Base-by-base conservation (phyloP, 2,329 filamentous ascomycete species). In the Fusarium sp. region DNA sequence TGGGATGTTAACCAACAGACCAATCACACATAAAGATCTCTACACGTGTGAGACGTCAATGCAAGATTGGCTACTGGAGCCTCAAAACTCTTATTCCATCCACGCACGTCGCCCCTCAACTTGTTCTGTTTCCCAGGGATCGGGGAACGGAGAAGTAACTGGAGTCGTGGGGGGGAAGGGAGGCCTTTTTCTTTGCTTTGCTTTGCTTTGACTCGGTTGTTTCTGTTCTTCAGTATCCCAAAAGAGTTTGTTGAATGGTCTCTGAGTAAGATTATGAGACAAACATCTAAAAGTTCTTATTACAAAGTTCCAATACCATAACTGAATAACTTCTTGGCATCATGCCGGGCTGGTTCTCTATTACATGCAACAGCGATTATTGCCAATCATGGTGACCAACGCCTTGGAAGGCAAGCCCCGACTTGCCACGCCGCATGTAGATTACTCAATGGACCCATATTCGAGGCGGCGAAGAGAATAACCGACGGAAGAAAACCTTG, bases 61-160 rank as follows among this genome's bases (percentile, higher is more conserved):
- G 53, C 56, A 38, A 73, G 69, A 73, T 73, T 73, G 71, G 71
- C 62, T 73, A 62, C 62, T 59, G 65, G 67, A 58, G 47, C 26
- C 44, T 57, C 36, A 42, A 40, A 34, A 34, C 23, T 38, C 28
- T 33, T 36, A 26, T 37, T 28, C 23, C 6, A 23, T 23, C 23
- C 23, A 6, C 23, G 23, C 16, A 49, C 47, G 5, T 18, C 47
- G n/a, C 20, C 42, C 30, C 18, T 34, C 45, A 28, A 49, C 58
- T 62, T 34, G 26, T 52, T 23, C 13, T 26, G 28, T 33, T 54
- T 34, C 30, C 30, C 37, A 37, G 37, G 41, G 6, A 23, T 30
- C 9, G 41, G 41, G 46, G 31, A 36, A 23, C 23, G 5, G 23
- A 23, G 46, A 16, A 47, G 44, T 46, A 34, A 38, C 18, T 49